Evolutionary conservation across 2,329 filamentous ascomycete species (phyloP).

Genomic region (Neurospora sp.): DNA sequence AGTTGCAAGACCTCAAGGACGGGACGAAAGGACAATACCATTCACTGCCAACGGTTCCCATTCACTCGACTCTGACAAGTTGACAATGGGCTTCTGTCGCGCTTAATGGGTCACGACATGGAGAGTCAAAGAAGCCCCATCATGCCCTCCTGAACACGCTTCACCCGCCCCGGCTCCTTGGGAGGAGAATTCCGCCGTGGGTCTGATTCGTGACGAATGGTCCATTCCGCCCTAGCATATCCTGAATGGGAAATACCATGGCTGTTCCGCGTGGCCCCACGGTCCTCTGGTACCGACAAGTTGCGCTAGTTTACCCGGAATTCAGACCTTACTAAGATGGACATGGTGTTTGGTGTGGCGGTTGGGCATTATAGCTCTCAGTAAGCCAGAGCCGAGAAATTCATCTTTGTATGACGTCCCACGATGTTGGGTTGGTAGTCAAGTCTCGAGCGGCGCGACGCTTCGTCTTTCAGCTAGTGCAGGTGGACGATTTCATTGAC

Average conservation of each 20-base stretch:
- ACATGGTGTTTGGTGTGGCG: neutral
- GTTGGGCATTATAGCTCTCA: neutral
- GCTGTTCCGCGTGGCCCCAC: neutral
- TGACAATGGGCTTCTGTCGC: neutral
- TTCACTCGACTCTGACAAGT: neutral
- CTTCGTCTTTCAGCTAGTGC: neutral
- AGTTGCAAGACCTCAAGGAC: neutral
- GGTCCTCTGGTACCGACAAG: neutral
- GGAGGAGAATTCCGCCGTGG: neutral
- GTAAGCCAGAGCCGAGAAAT: neutral
- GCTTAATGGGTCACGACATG: neutral
- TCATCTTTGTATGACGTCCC: neutral
- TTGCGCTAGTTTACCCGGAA: neutral
- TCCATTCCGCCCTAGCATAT: neutral
- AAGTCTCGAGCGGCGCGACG: neutral
- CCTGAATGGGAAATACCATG: neutral
- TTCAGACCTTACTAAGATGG: neutral
- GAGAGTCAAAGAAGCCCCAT: neutral
- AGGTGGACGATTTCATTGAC: neutral
- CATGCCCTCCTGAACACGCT: neutral
- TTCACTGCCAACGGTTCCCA: neutral
- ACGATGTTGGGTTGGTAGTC: neutral
- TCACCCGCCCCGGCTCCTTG: neutral
- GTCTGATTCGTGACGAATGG: neutral
- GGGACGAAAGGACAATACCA: neutral